phyloP scores from a whole-genome alignment of 192 early-diverging fungal species.

The Mortierella claussenii region DNA sequence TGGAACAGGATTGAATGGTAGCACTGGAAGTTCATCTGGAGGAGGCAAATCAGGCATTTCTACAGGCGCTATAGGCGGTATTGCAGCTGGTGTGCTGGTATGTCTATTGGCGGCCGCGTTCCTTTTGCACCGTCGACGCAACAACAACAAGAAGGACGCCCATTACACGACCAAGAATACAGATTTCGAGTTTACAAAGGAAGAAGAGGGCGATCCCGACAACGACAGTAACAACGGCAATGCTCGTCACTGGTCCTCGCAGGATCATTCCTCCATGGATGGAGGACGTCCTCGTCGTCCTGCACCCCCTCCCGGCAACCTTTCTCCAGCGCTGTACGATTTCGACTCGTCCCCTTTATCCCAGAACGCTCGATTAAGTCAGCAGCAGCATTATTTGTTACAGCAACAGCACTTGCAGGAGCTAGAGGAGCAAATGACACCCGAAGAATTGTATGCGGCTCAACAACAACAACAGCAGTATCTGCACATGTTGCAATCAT shows the following conservation, averaged over 20 bases:
- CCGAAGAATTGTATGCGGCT: background rate
- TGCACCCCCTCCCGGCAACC: background rate
- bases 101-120: constrained; percentile 5
- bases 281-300: constrained; percentile 7
- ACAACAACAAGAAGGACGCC: background rate
- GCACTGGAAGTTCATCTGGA: background rate
- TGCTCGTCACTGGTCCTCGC: too few species aligned
- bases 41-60: background rate
- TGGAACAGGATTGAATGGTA: too few species aligned
- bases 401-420: background rate
- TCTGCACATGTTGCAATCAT: background rate
- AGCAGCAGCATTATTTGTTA: background rate
- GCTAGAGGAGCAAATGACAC: background rate
- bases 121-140: background rate
- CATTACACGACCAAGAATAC: background rate
- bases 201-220: constrained; percentile 3
- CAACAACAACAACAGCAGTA: background rate
- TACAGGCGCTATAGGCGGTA: constrained; percentile 19
- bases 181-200: constrained; percentile 6
- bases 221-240: background rate
- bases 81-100: constrained; percentile 15
- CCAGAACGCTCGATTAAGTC: background rate
- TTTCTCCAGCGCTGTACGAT: constrained; percentile 7
- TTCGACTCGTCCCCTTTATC: background rate
- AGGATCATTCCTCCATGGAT: too few species aligned